phyloP scores from a whole-genome alignment of 2,329 filamentous ascomycete species.

The Byssothecium circinans region DNA sequence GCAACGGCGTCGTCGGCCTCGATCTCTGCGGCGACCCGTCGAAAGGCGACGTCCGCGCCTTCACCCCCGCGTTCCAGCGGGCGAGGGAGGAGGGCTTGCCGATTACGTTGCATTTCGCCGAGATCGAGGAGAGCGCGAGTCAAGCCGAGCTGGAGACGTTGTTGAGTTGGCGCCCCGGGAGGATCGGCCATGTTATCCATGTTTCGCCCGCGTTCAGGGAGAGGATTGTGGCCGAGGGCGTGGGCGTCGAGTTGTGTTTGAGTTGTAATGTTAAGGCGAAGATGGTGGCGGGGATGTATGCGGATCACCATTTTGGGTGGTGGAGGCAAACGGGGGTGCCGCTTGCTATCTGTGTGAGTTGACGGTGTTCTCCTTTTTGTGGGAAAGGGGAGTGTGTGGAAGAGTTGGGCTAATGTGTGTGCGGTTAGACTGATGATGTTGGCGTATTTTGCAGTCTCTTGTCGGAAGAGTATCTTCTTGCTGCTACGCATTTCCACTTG shows the following conservation, averaged over 20 bases:
- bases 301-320: conserved; percentile 75
- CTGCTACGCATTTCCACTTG: conserved; percentile 69
- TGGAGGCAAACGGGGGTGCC: conserved; percentile 62
- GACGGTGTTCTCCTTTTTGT: too few relatives aligned
- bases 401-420: conserved; percentile 9
- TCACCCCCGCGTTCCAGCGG: conserved; percentile 60
- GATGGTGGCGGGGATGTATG: conserved; percentile 66
- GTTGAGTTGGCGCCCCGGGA: conserved; percentile 65
- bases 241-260: conserved; percentile 76
- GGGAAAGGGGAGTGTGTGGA: background rate
- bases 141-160: conserved; percentile 64
- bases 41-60: conserved; percentile 62
- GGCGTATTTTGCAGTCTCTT: conserved; percentile 77
- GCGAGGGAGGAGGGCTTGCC: conserved; percentile 60
- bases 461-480: conserved; percentile 76
- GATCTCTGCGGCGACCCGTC: conserved; percentile 79
- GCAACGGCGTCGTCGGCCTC: conserved; percentile 65
- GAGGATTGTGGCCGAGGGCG: conserved; percentile 55
- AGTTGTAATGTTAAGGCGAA: conserved; percentile 79
- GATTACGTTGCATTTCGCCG: conserved; percentile 78
- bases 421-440: conserved; percentile 73
- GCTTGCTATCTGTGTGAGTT: conserved; percentile 69
- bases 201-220: conserved; percentile 63
- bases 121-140: conserved; percentile 61
- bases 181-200: conserved; percentile 79